Evolutionary conservation across 148 eudicot genomes (phyloP), one percentile per base, ranked within the genome.

Genomic region (Heliamphora exappendiculata): DNA sequence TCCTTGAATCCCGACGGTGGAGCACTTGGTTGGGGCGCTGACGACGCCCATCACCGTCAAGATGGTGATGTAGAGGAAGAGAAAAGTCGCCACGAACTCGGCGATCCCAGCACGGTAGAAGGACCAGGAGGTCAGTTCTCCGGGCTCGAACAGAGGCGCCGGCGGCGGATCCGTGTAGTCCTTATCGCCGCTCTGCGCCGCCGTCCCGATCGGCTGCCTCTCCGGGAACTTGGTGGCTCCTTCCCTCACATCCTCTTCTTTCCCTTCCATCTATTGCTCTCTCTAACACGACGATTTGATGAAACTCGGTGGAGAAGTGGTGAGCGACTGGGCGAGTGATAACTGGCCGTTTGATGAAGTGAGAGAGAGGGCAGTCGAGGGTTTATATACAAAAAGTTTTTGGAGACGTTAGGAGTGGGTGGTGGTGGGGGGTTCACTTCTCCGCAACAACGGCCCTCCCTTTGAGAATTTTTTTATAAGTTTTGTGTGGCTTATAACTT

Each of bases 41-140:
- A 74, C 78, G 33, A 84, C 84, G 16, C 89, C 89, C 87, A 86
- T 84, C 14, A 86, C 89, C 13, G 89, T 86, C 65, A 86, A 64
- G 12, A 86, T 53, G 10, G 85, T 78, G 31, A 86, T 86, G 72
- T 86, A 86, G 20, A 86, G 65, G 49, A 86, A 86, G 44, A 86
- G 78, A 78, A 86, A 86, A 12, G 89, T 86, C 8, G 89, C 89
- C 22, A 84, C 73, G 37, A 86, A 86, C 80, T 86, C 89, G 0
- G 89, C 89, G 39, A 86, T 86, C 26, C 89, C 89, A 0, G 89
- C 89, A 19, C 89, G 70, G 80, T 86, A 86, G 31, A 86, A 86
- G 1, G 89, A 83, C 89, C 89, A 86, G 1, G 89, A 86, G 0
- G 81, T 79, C 13, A 86, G 78, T 64, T 86, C 89, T 0, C 85